A percentile compares a stretch with the other conserved stretches of the same genome.
phyloP scores from a whole-genome alignment of 179 eudicot species.

The Carnegiea gigantea region DNA sequence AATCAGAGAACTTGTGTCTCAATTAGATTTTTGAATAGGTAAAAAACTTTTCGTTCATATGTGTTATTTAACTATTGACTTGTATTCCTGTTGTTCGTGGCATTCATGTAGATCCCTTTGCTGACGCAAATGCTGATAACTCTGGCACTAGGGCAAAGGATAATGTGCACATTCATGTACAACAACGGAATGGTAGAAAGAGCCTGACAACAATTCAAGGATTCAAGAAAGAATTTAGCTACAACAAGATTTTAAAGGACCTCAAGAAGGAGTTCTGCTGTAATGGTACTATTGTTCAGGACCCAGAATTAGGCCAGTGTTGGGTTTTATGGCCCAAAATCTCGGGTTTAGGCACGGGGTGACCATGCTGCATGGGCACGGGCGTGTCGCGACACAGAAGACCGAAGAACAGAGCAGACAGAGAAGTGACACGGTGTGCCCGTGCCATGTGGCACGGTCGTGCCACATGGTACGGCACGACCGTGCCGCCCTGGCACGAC shows the following conservation, averaged over 20 bases:
- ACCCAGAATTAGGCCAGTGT: constrained; percentile 48
- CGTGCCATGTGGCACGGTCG: no score
- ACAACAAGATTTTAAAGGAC: constrained; percentile 55
- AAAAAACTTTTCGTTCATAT: no score
- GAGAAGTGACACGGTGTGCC: no score
- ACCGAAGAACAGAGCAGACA: no score
- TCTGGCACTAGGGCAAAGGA: constrained; percentile 70
- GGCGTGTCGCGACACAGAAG: no score
- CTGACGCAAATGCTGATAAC: constrained; percentile 70
- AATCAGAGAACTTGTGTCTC: no score
- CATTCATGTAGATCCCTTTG: constrained; percentile 49
- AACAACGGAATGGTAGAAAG: constrained; percentile 69
- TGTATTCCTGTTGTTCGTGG: not conserved
- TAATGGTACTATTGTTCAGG: constrained; percentile 51
- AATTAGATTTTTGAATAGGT: no score
- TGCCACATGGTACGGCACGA: no score
- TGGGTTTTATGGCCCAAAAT: no score
- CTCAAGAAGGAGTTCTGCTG: constrained; percentile 54
- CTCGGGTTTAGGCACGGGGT: no score
- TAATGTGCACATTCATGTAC: constrained; percentile 67
- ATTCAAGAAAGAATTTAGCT: constrained; percentile 64
- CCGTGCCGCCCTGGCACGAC: no score
- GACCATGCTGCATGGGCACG: no score
- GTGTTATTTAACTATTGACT: not conserved
- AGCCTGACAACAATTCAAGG: constrained; percentile 75